Base-by-base conservation (phyloP, 345 rosid species). In the Rhizophora mangle region DNA sequence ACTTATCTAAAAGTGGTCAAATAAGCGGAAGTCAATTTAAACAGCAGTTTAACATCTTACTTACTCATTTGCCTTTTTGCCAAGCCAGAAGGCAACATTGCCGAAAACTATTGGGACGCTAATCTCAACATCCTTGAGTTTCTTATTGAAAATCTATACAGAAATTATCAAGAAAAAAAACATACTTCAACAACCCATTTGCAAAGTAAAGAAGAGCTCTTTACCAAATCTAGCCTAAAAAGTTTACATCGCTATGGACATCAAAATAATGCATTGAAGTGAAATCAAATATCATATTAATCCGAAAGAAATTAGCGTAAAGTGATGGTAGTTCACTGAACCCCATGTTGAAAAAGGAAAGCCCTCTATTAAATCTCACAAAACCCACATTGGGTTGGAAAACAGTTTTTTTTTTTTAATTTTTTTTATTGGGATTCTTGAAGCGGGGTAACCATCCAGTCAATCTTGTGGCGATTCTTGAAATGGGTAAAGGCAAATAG, bases 31-130 rank as follows among this genome's bases (percentile, higher is more conserved):
- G 10, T 29, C n/a, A 16, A 52, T 5, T 31, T 24, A 61, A 32
- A 70, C 52, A 43, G 21, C 49, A 43, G 16, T 13, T 63, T 15
- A 68, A 60, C 60, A 75, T 16, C 31, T 62, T 36, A 82, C 88
- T 81, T 81, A 90, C 93, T 90, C 96, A 63, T 86, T 88, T 58
- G 96, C 93, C 83, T 85, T 88, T 80, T 90, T 88, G 34, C 93
- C 93, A 63, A 90, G 93, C 93, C 96, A 90, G 63, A 85, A 88
- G 31, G 93, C 89, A 55, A 86, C 66, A 31, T 88, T 88, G 24
- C 96, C 93, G 19, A 84, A 87, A 62, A 90, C 93, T 66, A 90
- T 78, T 18, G 96, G 96, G 74, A 88, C 75, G 71, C 89, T 83
- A 76, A 90, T 76, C 75, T 90, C 93, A 15, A 82, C 79, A 68